These are phyloP conservation scores for Pestalotiopsis sp. DNA, from an alignment of 2,329 filamentous ascomycete genomes.

Conservation along the genomic window DNA sequence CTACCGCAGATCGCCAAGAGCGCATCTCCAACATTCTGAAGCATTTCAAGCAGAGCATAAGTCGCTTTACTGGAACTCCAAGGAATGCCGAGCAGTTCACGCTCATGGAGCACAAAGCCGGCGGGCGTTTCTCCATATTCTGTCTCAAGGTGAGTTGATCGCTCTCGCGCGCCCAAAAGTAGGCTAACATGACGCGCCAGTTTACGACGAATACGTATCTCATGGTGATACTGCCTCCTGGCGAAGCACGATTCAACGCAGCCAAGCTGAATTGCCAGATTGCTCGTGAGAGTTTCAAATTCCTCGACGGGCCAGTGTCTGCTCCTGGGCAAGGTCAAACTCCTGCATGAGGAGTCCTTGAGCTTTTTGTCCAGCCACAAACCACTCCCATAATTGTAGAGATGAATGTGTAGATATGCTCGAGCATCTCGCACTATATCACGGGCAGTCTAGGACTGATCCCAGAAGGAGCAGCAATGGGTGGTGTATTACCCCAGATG, in stretches of 20 bases:
- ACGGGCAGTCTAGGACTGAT: too few species aligned
- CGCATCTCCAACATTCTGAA: conserved; percentile 96
- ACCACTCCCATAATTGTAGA: too few species aligned
- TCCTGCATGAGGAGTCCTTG: not conserved
- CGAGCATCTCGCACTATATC: too few species aligned
- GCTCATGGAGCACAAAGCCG: conserved; percentile 78
- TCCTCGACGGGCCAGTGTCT: conserved; percentile 55
- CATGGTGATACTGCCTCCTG: conserved; percentile 86
- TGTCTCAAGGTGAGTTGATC: conserved; percentile 63
- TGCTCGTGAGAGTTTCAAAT: conserved; percentile 78
- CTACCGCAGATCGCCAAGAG: conserved; percentile 91
- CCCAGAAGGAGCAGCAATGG: not conserved
- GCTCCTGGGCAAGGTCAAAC: conserved; percentile 1
- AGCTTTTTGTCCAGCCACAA: not conserved
- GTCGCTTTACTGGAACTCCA: conserved; percentile 77
- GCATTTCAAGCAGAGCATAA: conserved; percentile 88
- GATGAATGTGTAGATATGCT: too few species aligned
- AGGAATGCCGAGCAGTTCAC: conserved; percentile 80
- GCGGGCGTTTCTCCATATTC: conserved; percentile 83
- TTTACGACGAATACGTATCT: conserved; percentile 98
- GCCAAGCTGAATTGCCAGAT: conserved; percentile 89
- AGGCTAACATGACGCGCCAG: conserved; percentile 7
- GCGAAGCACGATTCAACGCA: conserved; percentile 88
- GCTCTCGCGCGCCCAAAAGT: not conserved
- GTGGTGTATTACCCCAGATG: not conserved